phyloP scores from a whole-genome alignment of 192 early-diverging fungal genomes.

The Backusella mclennaniae region DNA sequence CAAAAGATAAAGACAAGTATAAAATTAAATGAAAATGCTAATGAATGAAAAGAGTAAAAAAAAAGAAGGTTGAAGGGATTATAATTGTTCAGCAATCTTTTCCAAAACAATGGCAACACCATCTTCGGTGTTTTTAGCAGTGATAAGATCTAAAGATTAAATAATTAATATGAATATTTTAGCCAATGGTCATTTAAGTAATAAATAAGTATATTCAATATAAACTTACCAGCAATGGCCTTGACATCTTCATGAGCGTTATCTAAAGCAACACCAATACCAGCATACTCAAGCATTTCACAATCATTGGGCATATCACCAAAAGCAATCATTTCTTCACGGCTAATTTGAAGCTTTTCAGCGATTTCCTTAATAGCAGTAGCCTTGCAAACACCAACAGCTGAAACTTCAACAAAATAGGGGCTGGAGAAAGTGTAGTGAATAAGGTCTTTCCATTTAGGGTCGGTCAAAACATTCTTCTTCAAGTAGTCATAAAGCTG shows the following conservation, averaged over 20 bases:
- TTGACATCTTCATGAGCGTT: conserved; percentile 28
- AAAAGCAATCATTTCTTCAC: conserved; percentile 41
- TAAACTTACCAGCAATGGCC: conserved; percentile 20
- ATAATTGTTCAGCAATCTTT: conserved; percentile 11
- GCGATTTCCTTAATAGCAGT: conserved; percentile 37
- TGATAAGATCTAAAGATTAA: conserved; percentile 26
- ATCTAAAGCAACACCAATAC: conserved; percentile 32
- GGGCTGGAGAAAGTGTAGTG: conserved; percentile 27
- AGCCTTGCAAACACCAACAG: conserved; percentile 45
- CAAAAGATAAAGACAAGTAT: not conserved
- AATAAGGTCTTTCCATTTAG: conserved; percentile 21
- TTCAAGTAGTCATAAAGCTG: conserved; percentile 9
- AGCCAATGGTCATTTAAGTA: no score
- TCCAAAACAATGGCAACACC: conserved; percentile 38
- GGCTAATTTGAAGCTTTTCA: conserved; percentile 14
- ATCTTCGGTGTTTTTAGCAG: conserved; percentile 38
- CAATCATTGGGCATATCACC: conserved; percentile 51
- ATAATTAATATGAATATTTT: not conserved
- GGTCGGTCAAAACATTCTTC: conserved; percentile 12
- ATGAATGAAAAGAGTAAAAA: not conserved
- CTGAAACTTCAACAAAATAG: conserved; percentile 48
- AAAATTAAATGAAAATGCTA: not conserved
- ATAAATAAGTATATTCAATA: not conserved
- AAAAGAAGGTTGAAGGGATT: not conserved
- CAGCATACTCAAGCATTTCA: conserved; percentile 48